A percentile compares a stretch with the other conserved stretches of the same genome.
These are phyloP conservation scores for Ceratocystis albifundus DNA, from an alignment of 2,329 filamentous ascomycete species.

Conservation along the genomic window DNA sequence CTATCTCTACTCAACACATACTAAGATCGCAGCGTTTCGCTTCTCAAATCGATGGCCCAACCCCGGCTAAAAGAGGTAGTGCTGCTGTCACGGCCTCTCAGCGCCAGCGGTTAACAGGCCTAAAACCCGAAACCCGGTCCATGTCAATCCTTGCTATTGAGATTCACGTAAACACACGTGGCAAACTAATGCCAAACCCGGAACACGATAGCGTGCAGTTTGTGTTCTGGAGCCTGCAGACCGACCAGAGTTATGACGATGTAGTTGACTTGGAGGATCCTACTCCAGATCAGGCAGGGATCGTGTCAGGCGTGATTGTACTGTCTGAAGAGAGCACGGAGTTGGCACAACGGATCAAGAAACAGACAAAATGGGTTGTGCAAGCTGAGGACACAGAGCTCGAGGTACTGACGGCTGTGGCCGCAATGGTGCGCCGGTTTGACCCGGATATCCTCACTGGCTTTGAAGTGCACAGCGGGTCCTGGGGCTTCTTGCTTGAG, in stretches of 20 bases:
- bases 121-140: slow-evolving; percentile 76
- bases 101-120: slow-evolving; percentile 44
- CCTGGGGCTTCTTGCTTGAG: slow-evolving; percentile 94
- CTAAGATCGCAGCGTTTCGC: slow-evolving; percentile 29
- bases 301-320: slow-evolving; percentile 58
- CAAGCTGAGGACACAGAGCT: slow-evolving; percentile 68
- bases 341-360: slow-evolving; percentile 49
- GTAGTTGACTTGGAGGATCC: slow-evolving; percentile 33
- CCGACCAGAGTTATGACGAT: slow-evolving; percentile 41
- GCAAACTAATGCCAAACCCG: slow-evolving; percentile 71
- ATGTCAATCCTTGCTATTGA: slow-evolving; percentile 97
- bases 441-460: slow-evolving; percentile 92
- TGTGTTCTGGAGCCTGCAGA: slow-evolving; percentile 82
- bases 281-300: slow-evolving; percentile 12
- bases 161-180: slow-evolving; percentile 79
- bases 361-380: slow-evolving; percentile 41
- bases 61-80: slow-evolving; percentile 50
- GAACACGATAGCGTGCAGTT: slow-evolving; percentile 80
- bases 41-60: slow-evolving; percentile 82
- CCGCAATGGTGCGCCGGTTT: slow-evolving; percentile 69
- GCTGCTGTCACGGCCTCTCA: slow-evolving; percentile 74
- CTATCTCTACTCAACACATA: neutral
- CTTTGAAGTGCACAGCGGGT: slow-evolving; percentile 85
- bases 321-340: slow-evolving; percentile 47
- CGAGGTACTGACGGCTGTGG: slow-evolving; percentile 71